These are phyloP conservation scores for Penicillium alfredii DNA, from an alignment of 495 filamentous ascomycete genomes.

Conservation along the genomic window DNA sequence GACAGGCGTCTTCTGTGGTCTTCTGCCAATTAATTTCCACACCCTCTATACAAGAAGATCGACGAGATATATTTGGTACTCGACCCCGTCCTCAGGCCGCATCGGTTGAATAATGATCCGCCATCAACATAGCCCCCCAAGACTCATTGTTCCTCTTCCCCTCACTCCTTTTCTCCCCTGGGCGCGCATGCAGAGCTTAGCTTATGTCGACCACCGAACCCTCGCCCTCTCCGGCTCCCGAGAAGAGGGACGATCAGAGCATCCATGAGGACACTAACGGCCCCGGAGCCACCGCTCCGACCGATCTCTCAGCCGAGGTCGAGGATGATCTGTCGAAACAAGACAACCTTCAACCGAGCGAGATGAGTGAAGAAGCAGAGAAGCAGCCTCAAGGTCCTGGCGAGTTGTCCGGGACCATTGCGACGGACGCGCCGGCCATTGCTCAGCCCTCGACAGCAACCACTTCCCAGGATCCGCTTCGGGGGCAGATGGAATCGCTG, in stretches of 20 bases:
- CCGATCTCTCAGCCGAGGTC: conserved; percentile 12
- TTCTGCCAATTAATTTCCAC: no score
- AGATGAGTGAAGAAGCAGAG: conserved; percentile 13
- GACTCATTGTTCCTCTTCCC: no score
- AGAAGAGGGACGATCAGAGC: conserved; percentile 23
- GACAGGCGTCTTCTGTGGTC: no score
- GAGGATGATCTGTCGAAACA: conserved; percentile 19
- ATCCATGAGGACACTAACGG: conserved; percentile 10
- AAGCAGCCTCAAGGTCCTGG: conserved; percentile 2
- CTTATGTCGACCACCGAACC: conserved; percentile 37
- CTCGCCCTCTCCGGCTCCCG: conserved; percentile 20
- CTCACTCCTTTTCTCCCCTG: conserved; percentile 58
- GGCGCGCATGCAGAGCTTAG: conserved; percentile 28
- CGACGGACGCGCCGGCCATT: conserved; percentile 6
- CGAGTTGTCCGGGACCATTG: conserved; percentile 1
- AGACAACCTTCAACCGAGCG: conserved; percentile 7
- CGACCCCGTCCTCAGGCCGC: no score
- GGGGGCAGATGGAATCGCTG: conserved; percentile 30
- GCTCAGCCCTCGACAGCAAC: conserved; percentile 8
- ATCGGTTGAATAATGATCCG: not conserved
- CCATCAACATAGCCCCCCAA: conserved; percentile 29
- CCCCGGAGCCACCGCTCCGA: conserved; percentile 6
- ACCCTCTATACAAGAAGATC: no score
- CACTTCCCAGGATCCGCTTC: conserved; percentile 21
- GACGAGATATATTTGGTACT: no score